A percentile compares a stretch with the other conserved stretches of the same genome.
These are phyloP conservation scores for Cordyceps cateniannulata DNA, from an alignment of 2,329 filamentous ascomycete genomes.

Conservation along the genomic window DNA sequence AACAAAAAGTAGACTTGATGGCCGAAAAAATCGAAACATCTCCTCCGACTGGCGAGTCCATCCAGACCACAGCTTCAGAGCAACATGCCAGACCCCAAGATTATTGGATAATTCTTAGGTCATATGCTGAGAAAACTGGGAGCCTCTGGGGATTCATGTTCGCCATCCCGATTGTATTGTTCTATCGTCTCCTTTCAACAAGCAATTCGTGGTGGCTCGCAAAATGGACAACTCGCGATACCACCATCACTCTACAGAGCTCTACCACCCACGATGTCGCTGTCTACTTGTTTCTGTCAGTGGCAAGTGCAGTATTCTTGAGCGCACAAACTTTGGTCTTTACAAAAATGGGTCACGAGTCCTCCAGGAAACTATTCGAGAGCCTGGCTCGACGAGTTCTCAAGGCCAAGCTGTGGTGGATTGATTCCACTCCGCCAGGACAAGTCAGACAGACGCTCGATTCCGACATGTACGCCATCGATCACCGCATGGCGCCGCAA, in stretches of 20 bases:
- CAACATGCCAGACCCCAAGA: background rate
- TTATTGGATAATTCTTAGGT: background rate
- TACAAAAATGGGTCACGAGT: background rate
- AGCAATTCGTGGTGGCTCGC: conserved; percentile 12
- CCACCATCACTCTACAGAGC: background rate
- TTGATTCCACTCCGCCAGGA: conserved; percentile 9
- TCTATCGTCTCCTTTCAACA: background rate
- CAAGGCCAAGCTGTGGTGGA: conserved; percentile 5
- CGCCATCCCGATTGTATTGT: background rate
- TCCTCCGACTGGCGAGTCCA: background rate
- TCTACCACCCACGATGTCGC: background rate
- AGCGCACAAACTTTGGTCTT: conserved; percentile 3
- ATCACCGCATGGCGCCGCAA: conserved; percentile 9
- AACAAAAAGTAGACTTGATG: background rate
- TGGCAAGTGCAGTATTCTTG: background rate
- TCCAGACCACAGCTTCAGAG: background rate
- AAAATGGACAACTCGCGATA: conserved; percentile 8
- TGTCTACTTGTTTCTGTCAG: conserved; percentile 6
- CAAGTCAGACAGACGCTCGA: conserved; percentile 5
- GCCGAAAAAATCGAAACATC: background rate
- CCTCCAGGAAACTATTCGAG: conserved; percentile 9
- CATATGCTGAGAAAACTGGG: background rate
- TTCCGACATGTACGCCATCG: conserved; percentile 12
- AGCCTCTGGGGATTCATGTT: background rate
- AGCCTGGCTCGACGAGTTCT: background rate